Base-by-base conservation (phyloP, 1,284 basidiomycete genomes). In the Exobasidium cylindrosporum region DNA sequence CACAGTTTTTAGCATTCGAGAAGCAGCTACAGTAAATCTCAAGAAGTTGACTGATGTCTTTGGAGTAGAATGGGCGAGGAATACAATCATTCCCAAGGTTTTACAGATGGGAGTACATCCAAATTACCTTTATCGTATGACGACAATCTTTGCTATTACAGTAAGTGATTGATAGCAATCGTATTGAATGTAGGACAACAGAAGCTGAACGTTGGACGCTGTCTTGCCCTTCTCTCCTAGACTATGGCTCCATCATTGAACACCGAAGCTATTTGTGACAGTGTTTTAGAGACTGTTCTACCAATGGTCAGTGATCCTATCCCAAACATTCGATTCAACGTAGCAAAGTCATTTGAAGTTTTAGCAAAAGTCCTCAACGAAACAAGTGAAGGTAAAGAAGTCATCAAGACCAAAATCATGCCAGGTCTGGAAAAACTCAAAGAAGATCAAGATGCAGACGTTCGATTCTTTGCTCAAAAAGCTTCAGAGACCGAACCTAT, bases 281-380 rank as follows among this genome's bases (percentile, higher is more conserved):
- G 91, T 57, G 90, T 98, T 68, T 87, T 97, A 68, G 88, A 89
- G 53, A 89, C 91, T 29, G 86, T 98, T 61, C 83, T 96, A 60
- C 85, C 88, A 65, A 87, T 98, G 60, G 89, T 91, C 23, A 84
- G 85, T 58, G 96, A 98, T 81, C 88, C 92, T 7, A 98, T 99
- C 77, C 96, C 96, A 61, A 99, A 99, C 83, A 98, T 98, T 81
- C 90, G 96, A 47, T 99, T 98, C 86, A 98, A 98, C 81, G 93
- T 97, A 32, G 91, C 94, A 50, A 97, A 97, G 82, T 89, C 91
- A 14, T 76, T 79, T 46, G 77, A 78, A 65, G 87, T 91, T 28
- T 84, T 97, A 58, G 90, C 90, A 0, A 83, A 83, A 21, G 87
- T 89, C 0, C 88, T 92, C 64, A 86, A 81, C 28, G 83, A 84